Conservation (phyloP, 495 filamentous ascomycete genomes). For the Aspergillus ostianus region DNA sequence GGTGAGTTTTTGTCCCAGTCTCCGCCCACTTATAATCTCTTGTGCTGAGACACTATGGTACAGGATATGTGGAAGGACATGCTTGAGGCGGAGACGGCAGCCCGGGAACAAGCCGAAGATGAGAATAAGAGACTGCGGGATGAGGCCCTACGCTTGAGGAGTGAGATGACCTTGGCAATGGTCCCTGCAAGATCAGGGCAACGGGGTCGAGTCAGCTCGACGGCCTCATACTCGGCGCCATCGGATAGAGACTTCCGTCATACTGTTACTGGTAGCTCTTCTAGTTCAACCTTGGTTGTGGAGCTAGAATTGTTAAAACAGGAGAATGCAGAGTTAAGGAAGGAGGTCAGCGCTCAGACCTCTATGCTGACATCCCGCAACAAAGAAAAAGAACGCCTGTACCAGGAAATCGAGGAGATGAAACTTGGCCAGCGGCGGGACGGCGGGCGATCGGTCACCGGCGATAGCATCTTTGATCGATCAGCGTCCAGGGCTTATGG, state of each 20-base stretch:
- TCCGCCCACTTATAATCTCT: neutral
- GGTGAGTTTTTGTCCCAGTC: constrained; percentile 32
- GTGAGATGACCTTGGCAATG: constrained; percentile 50
- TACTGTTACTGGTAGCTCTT: constrained; percentile 51
- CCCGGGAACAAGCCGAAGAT: constrained; percentile 86
- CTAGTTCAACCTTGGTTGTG: constrained; percentile 61
- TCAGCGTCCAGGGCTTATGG: constrained; percentile 83
- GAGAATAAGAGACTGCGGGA: constrained; percentile 83
- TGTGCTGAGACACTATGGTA: constrained; percentile 9
- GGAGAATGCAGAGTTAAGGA: constrained; percentile 87
- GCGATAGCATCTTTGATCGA: constrained; percentile 89
- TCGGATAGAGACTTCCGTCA: constrained; percentile 61
- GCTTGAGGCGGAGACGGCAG: constrained; percentile 85
- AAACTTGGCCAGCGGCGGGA: constrained; percentile 80
- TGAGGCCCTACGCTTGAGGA: constrained; percentile 73
- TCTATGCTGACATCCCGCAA: constrained; percentile 98
- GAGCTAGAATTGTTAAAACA: constrained; percentile 79
- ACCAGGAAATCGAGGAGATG: constrained; percentile 95
- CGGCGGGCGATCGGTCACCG: constrained; percentile 61
- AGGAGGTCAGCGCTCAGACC: constrained; percentile 92
- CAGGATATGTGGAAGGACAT: constrained; percentile 91
- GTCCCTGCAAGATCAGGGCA: constrained; percentile 39
- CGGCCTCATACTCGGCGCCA: constrained; percentile 57
- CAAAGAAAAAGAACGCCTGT: constrained; percentile 88
- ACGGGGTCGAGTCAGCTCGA: constrained; percentile 54